Base-by-base conservation (phyloP, 2,329 filamentous ascomycete genomes). In the Microdochium nivale region DNA sequence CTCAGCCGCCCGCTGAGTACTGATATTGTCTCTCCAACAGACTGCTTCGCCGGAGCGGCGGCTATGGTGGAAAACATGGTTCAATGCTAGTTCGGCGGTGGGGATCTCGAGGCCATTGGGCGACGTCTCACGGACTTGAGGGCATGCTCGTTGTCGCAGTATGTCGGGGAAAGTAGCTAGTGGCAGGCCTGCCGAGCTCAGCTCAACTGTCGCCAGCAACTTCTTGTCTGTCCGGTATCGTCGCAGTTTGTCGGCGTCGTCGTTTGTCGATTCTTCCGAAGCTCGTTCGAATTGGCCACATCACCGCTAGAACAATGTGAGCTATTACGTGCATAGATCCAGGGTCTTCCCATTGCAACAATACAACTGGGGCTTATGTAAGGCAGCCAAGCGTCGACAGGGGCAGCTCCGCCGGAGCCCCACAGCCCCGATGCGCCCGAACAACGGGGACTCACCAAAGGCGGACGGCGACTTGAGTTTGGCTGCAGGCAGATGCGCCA, bases 11-110 rank as follows among this genome's bases (percentile, higher is more conserved):
- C 86, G 70, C 90, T 95, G 54, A 97, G 78, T 43, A 91, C 88
- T 55, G 86, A 87, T 67, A 99, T 99, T 43, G 94, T 96, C 66
- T 96, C 90, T 65, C 88, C 87, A 60, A 92, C 94, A 63, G 90
- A 95, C 79, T 99, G 94, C 77, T 95, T 94, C 66, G 90, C 90
- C 61, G 94, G 94, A 64, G 90, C 88, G 54, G 78, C 73, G 54
- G 81, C 72, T 63, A 85, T 82, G 44, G 55, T 62, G 56, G 81
- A 81, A 66, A 85, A 84, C 81, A 84, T 84, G 62, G 60, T 67
- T 51, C 55, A 56, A 54, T 60, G 62, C 55, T 59, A 50, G 52
- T 60, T 64, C 51, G 53, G 53, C 54, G 49, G 53, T 44, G 56
- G 52, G 54, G 54, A 58, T 54, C 50, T 58, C 50, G 60, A 53